Conservation (phyloP, 768 basidiomycete genomes). For the Exsudoporus frostii region DNA sequence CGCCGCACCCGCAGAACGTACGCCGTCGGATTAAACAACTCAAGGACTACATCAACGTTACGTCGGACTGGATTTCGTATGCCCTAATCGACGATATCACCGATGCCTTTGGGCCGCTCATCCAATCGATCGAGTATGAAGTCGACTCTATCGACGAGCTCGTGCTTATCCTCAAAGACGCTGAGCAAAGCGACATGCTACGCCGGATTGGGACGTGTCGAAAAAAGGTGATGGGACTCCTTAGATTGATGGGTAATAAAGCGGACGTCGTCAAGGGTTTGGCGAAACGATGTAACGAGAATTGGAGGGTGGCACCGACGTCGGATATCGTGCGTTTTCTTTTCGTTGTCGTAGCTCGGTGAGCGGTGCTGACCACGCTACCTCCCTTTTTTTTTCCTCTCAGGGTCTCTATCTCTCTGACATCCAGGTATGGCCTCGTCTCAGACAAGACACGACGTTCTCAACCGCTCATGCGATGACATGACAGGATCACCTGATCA, state of each 20-base stretch:
- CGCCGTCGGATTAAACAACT: slow-evolving; percentile 97
- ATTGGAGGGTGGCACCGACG: slow-evolving; percentile 97
- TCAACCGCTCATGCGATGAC: slow-evolving; percentile 1
- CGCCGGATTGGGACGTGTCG: slow-evolving; percentile 94
- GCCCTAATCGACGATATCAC: slow-evolving; percentile 99
- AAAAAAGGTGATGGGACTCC: slow-evolving; percentile 98
- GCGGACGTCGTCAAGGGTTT: slow-evolving; percentile 99
- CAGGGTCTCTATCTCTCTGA: slow-evolving; percentile 94
- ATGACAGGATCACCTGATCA: slow-evolving; percentile 87
- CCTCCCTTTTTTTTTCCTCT: neutral
- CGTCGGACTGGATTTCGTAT: slow-evolving; percentile 99
- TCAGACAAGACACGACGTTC: neutral
- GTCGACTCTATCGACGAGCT: slow-evolving; percentile 99
- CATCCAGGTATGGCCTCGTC: slow-evolving; percentile 61
- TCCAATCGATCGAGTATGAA: slow-evolving; percentile 98
- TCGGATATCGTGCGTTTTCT: slow-evolving; percentile 78
- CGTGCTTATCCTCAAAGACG: slow-evolving; percentile 83
- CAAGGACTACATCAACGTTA: slow-evolving; percentile 97
- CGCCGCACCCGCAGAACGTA: slow-evolving; percentile 97
- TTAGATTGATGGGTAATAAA: slow-evolving; percentile 98
- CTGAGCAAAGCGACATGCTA: slow-evolving; percentile 90
- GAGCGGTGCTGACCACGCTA: neutral
- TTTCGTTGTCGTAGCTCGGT: neutral
- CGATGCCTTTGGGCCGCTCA: slow-evolving; percentile 97
- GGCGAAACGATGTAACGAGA: slow-evolving; percentile 97